Evolutionary conservation across 352 stramenopile species (phyloP).

Genomic region (Elongisporangium anandrum): DNA sequence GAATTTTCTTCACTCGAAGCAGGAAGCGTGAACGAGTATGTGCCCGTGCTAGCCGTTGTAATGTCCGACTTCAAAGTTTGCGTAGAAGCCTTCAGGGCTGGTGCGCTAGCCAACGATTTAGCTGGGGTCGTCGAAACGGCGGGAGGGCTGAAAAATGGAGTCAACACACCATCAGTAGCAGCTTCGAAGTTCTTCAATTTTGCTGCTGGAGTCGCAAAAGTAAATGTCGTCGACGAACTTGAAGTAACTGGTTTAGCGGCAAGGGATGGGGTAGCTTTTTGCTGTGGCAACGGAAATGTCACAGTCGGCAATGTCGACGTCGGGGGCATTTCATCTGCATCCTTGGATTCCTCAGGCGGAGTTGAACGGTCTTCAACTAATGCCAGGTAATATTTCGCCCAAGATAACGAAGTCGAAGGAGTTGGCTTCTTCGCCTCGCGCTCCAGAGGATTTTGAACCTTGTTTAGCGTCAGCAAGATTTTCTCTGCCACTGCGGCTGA

Average conservation of each 20-base stretch:
- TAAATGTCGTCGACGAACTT: conserved; percentile 3
- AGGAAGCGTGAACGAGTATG: conserved; percentile 58
- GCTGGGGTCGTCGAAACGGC: conserved; percentile 34
- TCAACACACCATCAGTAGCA: conserved; percentile 3
- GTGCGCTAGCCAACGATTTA: background rate
- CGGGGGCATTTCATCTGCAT: conserved; percentile 42
- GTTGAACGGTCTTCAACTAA: conserved; percentile 27
- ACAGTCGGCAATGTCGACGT: conserved; percentile 49
- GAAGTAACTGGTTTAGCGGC: background rate
- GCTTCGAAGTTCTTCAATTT: conserved; percentile 13
- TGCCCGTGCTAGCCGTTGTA: conserved; percentile 12
- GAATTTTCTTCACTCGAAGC: conserved; percentile 8
- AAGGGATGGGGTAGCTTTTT: background rate
- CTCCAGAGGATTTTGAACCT: conserved; percentile 76
- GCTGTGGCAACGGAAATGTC: conserved; percentile 18
- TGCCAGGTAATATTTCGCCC: conserved; percentile 82
- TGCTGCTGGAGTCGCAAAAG: conserved; percentile 10
- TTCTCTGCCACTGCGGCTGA: conserved; percentile 73
- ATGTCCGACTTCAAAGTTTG: background rate
- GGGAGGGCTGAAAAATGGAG: conserved; percentile 25
- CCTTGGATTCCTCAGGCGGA: conserved; percentile 15
- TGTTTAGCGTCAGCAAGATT: conserved; percentile 77
- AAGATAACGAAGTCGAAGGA: conserved; percentile 74
- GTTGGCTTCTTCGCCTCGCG: conserved; percentile 68
- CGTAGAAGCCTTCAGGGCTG: background rate